These are phyloP conservation scores for Myotisia sp. DNA, from an alignment of 2,329 filamentous ascomycete genomes.

Conservation along the genomic window DNA sequence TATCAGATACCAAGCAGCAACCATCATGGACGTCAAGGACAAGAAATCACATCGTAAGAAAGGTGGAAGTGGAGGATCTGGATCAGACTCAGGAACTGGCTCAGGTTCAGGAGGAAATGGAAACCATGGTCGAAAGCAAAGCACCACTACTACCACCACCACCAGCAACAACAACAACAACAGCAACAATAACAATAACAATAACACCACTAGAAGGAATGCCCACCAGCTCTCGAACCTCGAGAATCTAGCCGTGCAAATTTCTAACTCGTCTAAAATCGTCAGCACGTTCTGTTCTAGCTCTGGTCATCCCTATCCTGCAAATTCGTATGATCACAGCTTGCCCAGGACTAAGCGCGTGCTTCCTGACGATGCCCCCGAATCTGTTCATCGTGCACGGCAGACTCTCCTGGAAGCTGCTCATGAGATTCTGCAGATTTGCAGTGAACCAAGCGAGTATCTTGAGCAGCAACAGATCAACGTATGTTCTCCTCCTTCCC, in stretches of 20 bases:
- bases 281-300: neutral
- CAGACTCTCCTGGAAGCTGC: neutral
- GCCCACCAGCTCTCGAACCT: no score
- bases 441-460: neutral
- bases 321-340: neutral
- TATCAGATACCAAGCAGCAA: neutral
- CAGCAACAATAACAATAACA: constrained; percentile 7
- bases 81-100: neutral
- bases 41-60: neutral
- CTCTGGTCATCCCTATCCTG: neutral
- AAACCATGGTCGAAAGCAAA: neutral
- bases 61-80: neutral
- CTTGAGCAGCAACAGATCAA: neutral
- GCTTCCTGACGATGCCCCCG: neutral
- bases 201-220: no score
- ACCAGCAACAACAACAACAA: constrained; percentile 4
- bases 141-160: neutral
- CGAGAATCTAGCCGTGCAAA: neutral
- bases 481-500: no score
- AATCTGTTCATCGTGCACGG: neutral
- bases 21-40: constrained; percentile 1
- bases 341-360: neutral
- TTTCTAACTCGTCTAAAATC: neutral
- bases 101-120: neutral
- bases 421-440: neutral